Conservation (phyloP, 192 early-diverging fungal species). For the Allomyces arbusculus region DNA sequence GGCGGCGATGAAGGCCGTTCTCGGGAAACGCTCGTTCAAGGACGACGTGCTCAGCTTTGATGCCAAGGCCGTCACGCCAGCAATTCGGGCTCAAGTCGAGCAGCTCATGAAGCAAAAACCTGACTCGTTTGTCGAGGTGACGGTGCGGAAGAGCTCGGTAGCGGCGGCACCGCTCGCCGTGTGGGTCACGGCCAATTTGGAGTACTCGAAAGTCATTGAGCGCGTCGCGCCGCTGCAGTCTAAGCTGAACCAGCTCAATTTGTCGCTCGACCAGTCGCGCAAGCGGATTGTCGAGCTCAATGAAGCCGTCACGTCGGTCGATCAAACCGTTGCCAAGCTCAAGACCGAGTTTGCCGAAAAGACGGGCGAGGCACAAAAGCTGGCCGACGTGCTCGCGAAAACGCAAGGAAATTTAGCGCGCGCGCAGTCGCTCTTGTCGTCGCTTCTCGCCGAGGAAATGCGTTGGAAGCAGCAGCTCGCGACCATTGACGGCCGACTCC, state of each 20-base stretch:
- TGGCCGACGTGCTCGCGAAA: conserved; percentile 20
- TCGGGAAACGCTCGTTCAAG: conserved; percentile 37
- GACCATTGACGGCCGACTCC: conserved; percentile 15
- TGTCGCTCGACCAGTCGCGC: conserved; percentile 22
- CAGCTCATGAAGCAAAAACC: conserved; percentile 26
- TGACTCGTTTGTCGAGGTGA: conserved; percentile 36
- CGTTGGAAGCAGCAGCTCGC: conserved; percentile 26
- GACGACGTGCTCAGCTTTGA: conserved; percentile 41
- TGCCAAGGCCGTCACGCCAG: conserved; percentile 22
- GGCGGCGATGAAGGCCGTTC: conserved; percentile 46
- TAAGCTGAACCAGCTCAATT: conserved; percentile 19
- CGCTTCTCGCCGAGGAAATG: conserved; percentile 32
- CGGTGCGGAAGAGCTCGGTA: conserved; percentile 26
- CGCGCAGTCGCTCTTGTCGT: conserved; percentile 27
- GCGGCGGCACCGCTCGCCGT: conserved; percentile 35
- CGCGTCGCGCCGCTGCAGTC: conserved; percentile 28
- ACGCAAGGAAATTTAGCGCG: conserved; percentile 19
- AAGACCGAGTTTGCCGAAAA: conserved; percentile 25
- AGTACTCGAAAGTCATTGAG: conserved; percentile 31
- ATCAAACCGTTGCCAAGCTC: conserved; percentile 23
- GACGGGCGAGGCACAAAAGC: conserved; percentile 32
- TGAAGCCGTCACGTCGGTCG: conserved; percentile 23
- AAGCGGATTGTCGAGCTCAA: conserved; percentile 20
- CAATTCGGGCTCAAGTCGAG: conserved; percentile 23
- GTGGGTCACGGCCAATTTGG: conserved; percentile 43